Evolutionary conservation across 768 basidiomycete species (phyloP).

Genomic region (Mycena haematopus): DNA sequence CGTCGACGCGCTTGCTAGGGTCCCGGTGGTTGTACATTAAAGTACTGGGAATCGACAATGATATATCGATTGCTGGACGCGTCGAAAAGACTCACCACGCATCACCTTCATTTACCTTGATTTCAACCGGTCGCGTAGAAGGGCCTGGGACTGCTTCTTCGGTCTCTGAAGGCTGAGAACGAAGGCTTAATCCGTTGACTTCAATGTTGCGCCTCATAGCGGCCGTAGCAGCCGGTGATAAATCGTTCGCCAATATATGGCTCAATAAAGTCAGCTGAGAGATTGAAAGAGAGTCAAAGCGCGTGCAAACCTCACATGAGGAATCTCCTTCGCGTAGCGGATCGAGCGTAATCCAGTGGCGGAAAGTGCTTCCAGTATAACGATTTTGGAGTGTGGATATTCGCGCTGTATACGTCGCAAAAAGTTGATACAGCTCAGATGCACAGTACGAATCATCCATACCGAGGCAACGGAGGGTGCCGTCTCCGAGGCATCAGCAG

Average conservation of each 20-base stretch:
- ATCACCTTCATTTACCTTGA: conserved; percentile 90
- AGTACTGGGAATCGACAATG: conserved; percentile 52
- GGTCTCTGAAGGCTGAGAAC: conserved; percentile 21
- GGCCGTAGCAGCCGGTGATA: conserved; percentile 80
- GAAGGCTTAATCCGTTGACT: conserved; percentile 71
- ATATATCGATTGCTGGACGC: conserved; percentile 7
- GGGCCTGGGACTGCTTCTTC: conserved; percentile 15
- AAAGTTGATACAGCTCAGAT: conserved; percentile 9
- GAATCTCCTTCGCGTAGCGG: conserved; percentile 97
- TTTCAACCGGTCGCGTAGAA: conserved; percentile 49
- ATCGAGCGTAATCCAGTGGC: conserved; percentile 96
- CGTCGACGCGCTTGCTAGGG: conserved; percentile 79
- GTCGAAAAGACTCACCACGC: conserved; percentile 69
- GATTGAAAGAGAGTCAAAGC: not conserved
- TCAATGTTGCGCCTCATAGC: conserved; percentile 89
- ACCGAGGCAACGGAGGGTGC: conserved; percentile 4
- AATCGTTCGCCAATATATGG: conserved; percentile 93
- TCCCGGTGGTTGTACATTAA: conserved; percentile 91
- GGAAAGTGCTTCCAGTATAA: conserved; percentile 90
- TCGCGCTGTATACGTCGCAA: conserved; percentile 31
- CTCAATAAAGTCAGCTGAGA: conserved; percentile 48
- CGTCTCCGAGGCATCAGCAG: not conserved
- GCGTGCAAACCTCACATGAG: conserved; percentile 75
- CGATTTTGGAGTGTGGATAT: conserved; percentile 71
- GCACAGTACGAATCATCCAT: not conserved